phyloP scores from a whole-genome alignment of 2,329 filamentous ascomycete genomes.

The Cladosporium cucumerinum region DNA sequence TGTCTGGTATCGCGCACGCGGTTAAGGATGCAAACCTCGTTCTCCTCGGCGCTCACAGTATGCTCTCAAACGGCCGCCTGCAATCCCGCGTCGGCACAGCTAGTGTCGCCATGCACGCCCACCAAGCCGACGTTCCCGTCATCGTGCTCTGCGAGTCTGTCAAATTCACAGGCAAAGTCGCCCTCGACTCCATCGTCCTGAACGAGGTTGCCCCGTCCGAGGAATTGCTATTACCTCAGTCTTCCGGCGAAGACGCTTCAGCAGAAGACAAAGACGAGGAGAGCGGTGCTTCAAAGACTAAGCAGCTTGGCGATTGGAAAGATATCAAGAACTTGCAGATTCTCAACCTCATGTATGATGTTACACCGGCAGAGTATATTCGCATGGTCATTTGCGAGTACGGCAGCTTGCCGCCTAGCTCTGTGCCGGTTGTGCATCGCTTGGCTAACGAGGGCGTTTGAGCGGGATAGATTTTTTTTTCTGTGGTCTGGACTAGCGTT shows the following conservation, averaged over 20 bases:
- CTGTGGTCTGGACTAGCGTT: not conserved
- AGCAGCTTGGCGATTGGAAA: constrained; percentile 51
- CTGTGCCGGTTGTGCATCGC: constrained; percentile 72
- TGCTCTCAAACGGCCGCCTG: constrained; percentile 91
- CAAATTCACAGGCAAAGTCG: constrained; percentile 89
- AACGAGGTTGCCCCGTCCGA: constrained; percentile 85
- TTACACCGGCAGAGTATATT: constrained; percentile 82
- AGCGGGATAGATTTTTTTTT: not conserved
- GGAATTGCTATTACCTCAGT: constrained; percentile 48
- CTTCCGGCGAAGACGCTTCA: not conserved
- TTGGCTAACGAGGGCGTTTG: constrained; percentile 33
- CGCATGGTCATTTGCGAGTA: constrained; percentile 89
- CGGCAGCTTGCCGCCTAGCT: constrained; percentile 79
- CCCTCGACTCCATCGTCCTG: constrained; percentile 85
- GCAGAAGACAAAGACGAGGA: constrained; percentile 26
- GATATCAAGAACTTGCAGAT: constrained; percentile 60
- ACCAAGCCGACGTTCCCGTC: constrained; percentile 71
- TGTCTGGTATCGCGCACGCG: constrained; percentile 72
- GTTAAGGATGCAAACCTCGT: constrained; percentile 70
- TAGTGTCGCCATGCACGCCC: constrained; percentile 78
- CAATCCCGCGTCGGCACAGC: constrained; percentile 86
- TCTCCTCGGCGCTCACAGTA: constrained; percentile 83
- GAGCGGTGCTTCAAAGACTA: constrained; percentile 24
- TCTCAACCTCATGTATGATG: constrained; percentile 81
- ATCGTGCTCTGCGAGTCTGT: constrained; percentile 90